Evolutionary conservation across 192 early-diverging fungal species (phyloP), one percentile per base, ranked within the genome.

Genomic region (Entomortierella lignicola): DNA sequence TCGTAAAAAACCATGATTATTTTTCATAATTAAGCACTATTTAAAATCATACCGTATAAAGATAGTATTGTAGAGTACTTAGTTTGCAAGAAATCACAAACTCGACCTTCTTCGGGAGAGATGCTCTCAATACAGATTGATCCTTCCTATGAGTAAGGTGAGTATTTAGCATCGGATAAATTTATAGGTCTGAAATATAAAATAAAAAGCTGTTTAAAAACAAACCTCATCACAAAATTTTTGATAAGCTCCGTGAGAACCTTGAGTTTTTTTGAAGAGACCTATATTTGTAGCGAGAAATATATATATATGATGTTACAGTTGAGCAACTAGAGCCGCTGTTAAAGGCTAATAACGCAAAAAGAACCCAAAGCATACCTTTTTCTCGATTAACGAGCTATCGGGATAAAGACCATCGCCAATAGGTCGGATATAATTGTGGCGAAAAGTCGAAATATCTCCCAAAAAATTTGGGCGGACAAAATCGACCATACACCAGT

Each of bases 401-500:
- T 94, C 88, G 18, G 66, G 63, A 69, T 87, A 91, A 12, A 90
- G 53, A 0, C 91, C 89, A 17, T 81, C 67, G 3, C 87, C 83
- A 66, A 94, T 93, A 4, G 89, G 91, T 11, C 84, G 71, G 41
- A 84, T 82, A 60, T 89, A 96, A 8, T 57, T 62, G 32, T 84
- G 69, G 41, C 84, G 82, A 63, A 94, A 96, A 0, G 55, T 69
- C 11, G 17, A 5, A 21, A 69, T 47, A 17, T 80, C 66, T 29
- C 94, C 92, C 18, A 96, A 80, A 44, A 82, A 90, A 18, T 81
- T 81, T 0, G 92, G 88, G 0, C 77, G 85, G 29, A 90, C 87
- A 70, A 95, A 95, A 61, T 96, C 80, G 18, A 95, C 85, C 93
- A 93, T 91, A 50, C 82, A 87, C 86, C 88, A 93, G 64, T 93